These are phyloP conservation scores for Edaphochlamys debaryana DNA, from an alignment of 139 green algal species.

Conservation along the genomic window DNA sequence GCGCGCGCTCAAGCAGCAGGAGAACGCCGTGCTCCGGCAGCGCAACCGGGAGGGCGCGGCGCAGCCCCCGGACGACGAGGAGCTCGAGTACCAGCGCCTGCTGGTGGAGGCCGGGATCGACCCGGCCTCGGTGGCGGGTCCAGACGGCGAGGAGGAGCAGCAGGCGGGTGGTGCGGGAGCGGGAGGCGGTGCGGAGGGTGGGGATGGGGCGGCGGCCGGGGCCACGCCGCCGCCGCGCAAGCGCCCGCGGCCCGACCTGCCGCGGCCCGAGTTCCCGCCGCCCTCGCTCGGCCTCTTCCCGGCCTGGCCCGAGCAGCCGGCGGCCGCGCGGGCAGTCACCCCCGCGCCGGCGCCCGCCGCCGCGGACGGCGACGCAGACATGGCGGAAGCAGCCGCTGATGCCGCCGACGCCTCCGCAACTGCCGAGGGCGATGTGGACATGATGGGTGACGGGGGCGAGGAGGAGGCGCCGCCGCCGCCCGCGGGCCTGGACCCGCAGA, in stretches of 20 bases:
- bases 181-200: too few species aligned
- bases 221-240: constrained; percentile 22
- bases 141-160: constrained; percentile 31
- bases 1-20: constrained; percentile 66
- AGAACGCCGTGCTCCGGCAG: constrained; percentile 52
- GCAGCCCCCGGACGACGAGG: constrained; percentile 78
- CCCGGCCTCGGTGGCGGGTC: constrained; percentile 27
- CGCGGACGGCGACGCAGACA: background rate
- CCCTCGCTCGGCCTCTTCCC: constrained; percentile 59
- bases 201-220: too few species aligned
- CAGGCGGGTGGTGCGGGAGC: background rate
- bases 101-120: constrained; percentile 47
- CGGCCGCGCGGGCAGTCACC: too few species aligned
- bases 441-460: background rate
- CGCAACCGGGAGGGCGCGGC: constrained; percentile 30
- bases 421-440: background rate
- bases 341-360: background rate
- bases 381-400: too few species aligned
- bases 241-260: constrained; percentile 43
- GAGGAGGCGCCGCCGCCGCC: background rate
- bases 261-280: constrained; percentile 80
- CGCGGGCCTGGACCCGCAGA: background rate
- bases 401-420: background rate
- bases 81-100: constrained; percentile 80
- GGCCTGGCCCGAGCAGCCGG: constrained; percentile 58